Base-by-base conservation (phyloP, 768 basidiomycete genomes). In the Tephrocybe sp. region DNA sequence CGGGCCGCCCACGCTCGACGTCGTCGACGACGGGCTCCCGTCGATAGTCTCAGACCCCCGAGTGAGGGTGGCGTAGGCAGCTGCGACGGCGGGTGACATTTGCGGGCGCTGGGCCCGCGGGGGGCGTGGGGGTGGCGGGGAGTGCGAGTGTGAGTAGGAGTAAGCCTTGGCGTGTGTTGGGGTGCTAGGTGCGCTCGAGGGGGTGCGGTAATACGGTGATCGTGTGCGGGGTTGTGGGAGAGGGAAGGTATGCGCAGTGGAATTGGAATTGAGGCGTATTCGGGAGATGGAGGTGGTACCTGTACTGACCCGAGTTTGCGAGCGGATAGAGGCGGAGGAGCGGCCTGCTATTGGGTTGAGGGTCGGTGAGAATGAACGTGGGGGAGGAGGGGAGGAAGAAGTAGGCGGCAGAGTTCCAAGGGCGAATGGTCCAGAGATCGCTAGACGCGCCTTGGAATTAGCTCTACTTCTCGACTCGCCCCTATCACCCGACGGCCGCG, bases 341-440 rank as follows among this genome's bases (percentile, higher is more conserved):
- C 55, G 47, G 41, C 52, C 45, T 3, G 38, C 45, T 22, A 39
- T 30, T 21, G 51, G 22, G 48, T 52, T 35, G 9, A 49, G 32
- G 11, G 41, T 32, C n/a, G 47, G 49, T 12, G 58, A 52, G 27
- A 31, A 18, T 1, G 52, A 55, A 32, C 51, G 49, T 1, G 62
- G 55, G 24, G 56, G 9, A 54, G 41, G 4, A 44, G 53, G n/a
- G 55, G 49, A 42, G 53, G 52, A 22, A 55, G 51, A 31, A 39
- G 52, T 30, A 53, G 54, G 39, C 54, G 57, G 52, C 9, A 56
- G 35, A 4, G 73, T 63, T 32, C 76, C 77, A 13, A 79, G 67
- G 1, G 68, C 69, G 47, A 74, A 77, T 6, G 77, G 77, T 7
- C 73, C 71, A 7, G 77, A 79, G 31, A 79, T 77, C 13, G 62